Evolutionary conservation across 495 filamentous ascomycete species (phyloP).

Genomic region (Podospora sp.): DNA sequence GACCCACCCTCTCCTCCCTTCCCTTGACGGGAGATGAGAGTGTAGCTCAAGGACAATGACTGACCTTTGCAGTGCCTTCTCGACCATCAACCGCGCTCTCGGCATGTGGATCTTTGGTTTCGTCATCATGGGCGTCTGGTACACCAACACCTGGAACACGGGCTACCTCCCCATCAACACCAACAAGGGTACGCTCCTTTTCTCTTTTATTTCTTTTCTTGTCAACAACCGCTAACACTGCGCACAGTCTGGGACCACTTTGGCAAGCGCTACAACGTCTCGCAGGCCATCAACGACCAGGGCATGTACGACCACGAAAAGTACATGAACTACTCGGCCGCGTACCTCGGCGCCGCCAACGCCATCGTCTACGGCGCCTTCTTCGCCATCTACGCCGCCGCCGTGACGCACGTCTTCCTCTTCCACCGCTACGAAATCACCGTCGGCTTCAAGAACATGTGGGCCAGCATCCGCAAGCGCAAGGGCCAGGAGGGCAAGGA

Average conservation of each 20-base stretch:
- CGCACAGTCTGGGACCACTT: conserved; percentile 40
- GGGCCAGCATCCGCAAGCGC: conserved; percentile 31
- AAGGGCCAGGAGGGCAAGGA: background rate
- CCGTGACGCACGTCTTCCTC: conserved; percentile 40
- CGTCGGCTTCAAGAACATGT: conserved; percentile 38
- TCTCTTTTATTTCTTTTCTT: too few relatives aligned
- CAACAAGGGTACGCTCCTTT: conserved; percentile 23
- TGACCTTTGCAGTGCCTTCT: conserved; percentile 33
- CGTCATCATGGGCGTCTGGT: conserved; percentile 41
- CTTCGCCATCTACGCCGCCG: conserved; percentile 46
- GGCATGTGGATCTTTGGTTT: conserved; percentile 36
- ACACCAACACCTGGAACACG: conserved; percentile 44
- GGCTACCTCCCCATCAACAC: conserved; percentile 45
- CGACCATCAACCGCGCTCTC: conserved; percentile 45
- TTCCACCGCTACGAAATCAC: conserved; percentile 46
- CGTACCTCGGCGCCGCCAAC: conserved; percentile 42
- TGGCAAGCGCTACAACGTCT: conserved; percentile 43
- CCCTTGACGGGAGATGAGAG: too few relatives aligned
- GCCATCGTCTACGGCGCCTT: conserved; percentile 41
- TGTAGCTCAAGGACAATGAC: too few relatives aligned
- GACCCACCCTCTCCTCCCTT: too few relatives aligned
- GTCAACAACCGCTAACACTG: too few relatives aligned
- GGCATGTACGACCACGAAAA: conserved; percentile 41
- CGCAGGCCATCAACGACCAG: conserved; percentile 35
- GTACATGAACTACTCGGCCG: conserved; percentile 45